These are phyloP conservation scores for Leccinum rimulosum DNA, from an alignment of 768 basidiomycete genomes.

Conservation along the genomic window DNA sequence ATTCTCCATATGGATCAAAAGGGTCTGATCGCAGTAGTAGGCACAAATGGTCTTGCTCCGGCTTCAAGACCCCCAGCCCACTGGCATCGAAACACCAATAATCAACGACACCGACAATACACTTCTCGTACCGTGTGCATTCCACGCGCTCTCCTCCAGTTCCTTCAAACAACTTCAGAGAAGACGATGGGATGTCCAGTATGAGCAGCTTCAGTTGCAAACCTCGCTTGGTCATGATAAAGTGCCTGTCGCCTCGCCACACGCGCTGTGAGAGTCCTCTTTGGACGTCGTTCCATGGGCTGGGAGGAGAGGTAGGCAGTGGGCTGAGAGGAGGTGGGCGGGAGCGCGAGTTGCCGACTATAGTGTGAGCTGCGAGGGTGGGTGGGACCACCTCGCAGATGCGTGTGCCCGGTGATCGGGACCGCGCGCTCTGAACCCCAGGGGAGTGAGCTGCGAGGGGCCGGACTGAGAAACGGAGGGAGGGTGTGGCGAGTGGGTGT, in stretches of 20 bases:
- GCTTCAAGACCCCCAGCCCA: conserved; percentile 21
- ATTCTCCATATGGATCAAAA: conserved; percentile 27
- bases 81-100: conserved; percentile 34
- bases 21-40: conserved; percentile 28
- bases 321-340: too few relatives aligned
- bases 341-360: too few relatives aligned
- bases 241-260: conserved; percentile 29
- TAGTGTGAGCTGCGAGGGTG: neutral
- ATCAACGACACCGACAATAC: conserved; percentile 28
- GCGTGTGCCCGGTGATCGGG: neutral
- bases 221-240: conserved; percentile 34
- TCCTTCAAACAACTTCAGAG: conserved; percentile 18
- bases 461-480: neutral
- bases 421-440: neutral
- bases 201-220: conserved; percentile 26
- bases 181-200: conserved; percentile 20
- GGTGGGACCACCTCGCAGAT: neutral
- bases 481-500: neutral
- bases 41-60: conserved; percentile 29
- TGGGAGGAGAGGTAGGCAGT: neutral
- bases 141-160: conserved; percentile 7
- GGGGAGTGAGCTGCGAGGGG: neutral
- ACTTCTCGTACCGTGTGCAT: conserved; percentile 16
- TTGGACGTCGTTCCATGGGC: neutral
- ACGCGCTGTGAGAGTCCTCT: neutral